phyloP scores from a whole-genome alignment of 257 asterid species.

The Nicotiana attenuata region DNA sequence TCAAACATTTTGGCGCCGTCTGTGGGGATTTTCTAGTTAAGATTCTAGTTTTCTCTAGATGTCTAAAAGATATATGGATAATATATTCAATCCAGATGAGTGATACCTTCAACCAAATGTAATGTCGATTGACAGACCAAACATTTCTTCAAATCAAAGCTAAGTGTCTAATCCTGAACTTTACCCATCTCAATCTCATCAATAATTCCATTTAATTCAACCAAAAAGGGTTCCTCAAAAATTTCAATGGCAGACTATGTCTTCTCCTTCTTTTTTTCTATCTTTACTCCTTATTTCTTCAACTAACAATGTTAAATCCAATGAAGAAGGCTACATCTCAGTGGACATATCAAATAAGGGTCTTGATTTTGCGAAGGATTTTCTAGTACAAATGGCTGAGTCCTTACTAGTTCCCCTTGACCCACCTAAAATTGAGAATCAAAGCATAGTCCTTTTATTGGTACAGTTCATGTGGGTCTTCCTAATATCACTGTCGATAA shows the following conservation, averaged over 20 bases:
- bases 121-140: too few species aligned
- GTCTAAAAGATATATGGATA: too few species aligned
- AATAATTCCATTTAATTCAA: too few species aligned
- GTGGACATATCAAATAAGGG: slow-evolving; percentile 62
- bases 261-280: slow-evolving; percentile 8
- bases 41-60: too few species aligned
- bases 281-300: slow-evolving; percentile 19
- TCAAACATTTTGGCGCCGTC: too few species aligned
- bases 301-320: slow-evolving; percentile 26
- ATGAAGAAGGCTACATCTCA: slow-evolving; percentile 47
- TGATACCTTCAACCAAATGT: too few species aligned
- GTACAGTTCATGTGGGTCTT: slow-evolving; percentile 48
- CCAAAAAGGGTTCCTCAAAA: background rate
- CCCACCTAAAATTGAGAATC: slow-evolving; percentile 48
- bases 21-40: too few species aligned
- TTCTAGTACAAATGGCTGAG: slow-evolving; percentile 48
- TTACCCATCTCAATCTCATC: too few species aligned
- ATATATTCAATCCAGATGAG: too few species aligned
- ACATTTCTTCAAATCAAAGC: too few species aligned
- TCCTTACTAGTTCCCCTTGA: slow-evolving; percentile 64
- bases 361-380: slow-evolving; percentile 61
- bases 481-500: slow-evolving; percentile 39
- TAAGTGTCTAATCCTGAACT: too few species aligned
- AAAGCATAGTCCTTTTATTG: slow-evolving; percentile 56
- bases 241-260: slow-evolving; percentile 29